Percentiles rank a stretch among this genome's conserved stretches.
Conservation (phyloP, 768 basidiomycete species). For the Pisolithus marmoratus region DNA sequence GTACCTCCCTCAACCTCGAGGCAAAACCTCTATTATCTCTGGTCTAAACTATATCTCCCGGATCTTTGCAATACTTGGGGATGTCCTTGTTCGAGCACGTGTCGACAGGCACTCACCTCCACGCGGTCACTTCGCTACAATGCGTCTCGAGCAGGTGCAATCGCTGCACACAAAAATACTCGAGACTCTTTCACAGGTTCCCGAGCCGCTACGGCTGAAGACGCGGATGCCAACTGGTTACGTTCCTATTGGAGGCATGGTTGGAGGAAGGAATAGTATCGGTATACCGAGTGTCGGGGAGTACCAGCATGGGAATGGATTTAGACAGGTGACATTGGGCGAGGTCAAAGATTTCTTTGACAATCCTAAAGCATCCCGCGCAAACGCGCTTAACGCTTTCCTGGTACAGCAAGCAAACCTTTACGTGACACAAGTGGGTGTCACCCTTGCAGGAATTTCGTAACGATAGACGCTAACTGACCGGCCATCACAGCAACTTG, state of each 20-base stretch:
- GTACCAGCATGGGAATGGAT: constrained; percentile 57
- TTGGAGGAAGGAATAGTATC: background rate
- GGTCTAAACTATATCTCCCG: constrained; percentile 85
- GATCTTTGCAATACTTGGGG: constrained; percentile 80
- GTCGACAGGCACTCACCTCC: constrained; percentile 85
- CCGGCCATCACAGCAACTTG: constrained; percentile 62
- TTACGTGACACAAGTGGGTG: constrained; percentile 80
- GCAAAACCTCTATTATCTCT: constrained; percentile 77
- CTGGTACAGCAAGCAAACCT: constrained; percentile 90
- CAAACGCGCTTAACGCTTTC: constrained; percentile 83
- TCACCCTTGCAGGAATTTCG: background rate
- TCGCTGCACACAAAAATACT: constrained; percentile 75
- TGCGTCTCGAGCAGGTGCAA: constrained; percentile 78
- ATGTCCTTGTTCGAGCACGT: constrained; percentile 81
- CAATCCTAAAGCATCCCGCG: constrained; percentile 81
- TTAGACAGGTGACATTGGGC: constrained; percentile 77
- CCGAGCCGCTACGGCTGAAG: constrained; percentile 70
- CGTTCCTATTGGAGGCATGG: constrained; percentile 40
- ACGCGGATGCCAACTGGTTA: constrained; percentile 43
- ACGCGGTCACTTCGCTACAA: constrained; percentile 80
- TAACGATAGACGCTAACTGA: background rate
- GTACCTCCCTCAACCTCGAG: constrained; percentile 83
- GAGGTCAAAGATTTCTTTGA: constrained; percentile 91
- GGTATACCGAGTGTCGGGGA: background rate
- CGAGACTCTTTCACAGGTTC: constrained; percentile 66